Percentiles rank a stretch among this genome's conserved stretches.
Conservation (phyloP, 148 eudicot genomes). For the Silene uniflora region DNA sequence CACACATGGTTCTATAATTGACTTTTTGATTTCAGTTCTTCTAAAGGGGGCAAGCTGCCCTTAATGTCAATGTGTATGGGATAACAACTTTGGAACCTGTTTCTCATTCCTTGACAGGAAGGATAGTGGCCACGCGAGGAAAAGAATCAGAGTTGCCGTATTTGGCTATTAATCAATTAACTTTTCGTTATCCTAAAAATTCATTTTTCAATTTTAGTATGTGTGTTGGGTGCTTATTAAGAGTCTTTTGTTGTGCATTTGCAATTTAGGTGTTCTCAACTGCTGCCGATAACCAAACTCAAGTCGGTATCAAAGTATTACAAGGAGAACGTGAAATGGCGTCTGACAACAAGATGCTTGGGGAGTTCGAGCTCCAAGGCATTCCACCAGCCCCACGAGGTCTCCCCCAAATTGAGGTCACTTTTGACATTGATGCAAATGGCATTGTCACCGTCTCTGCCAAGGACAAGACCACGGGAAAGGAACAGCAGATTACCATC, state of each 20-base stretch:
- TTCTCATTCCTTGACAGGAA: not conserved
- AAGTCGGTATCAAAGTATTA: conserved; percentile 85
- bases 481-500: conserved; percentile 91
- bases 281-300: conserved; percentile 97
- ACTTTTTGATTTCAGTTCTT: too few relatives aligned
- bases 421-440: conserved; percentile 95
- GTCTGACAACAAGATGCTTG: conserved; percentile 71
- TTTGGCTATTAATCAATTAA: too few relatives aligned
- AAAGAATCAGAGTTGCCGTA: not conserved
- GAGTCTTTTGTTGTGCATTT: conserved; percentile 1
- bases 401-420: conserved; percentile 91
- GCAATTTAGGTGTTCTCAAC: conserved; percentile 74
- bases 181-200: too few relatives aligned
- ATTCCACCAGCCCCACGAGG: conserved; percentile 96
- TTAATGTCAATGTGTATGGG: not conserved
- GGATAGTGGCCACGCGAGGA: not conserved
- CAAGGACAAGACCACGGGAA: conserved; percentile 80
- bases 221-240: not conserved
- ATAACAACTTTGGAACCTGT: not conserved
- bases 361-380: conserved; percentile 89
- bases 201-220: too few relatives aligned
- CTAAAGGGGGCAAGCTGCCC: too few relatives aligned
- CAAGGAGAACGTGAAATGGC: conserved; percentile 99
- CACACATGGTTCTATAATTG: not conserved
- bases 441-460: conserved; percentile 98